Base-by-base conservation (phyloP, 768 basidiomycete genomes). In the Termitomyces sp. region DNA sequence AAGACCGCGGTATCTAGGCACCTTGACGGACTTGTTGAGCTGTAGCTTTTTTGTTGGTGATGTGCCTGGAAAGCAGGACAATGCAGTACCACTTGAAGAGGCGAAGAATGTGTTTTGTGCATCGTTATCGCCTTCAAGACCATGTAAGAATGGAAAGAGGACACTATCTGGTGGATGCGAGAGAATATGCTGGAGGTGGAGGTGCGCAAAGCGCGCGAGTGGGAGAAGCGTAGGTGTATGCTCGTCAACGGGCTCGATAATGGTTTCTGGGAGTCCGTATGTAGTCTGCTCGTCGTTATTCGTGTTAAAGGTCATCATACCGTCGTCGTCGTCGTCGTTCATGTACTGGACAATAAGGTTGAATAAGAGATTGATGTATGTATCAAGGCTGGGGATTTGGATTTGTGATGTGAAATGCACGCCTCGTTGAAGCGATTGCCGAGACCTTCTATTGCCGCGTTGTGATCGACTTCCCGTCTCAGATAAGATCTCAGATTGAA, bases 111-210 rank as follows among this genome's bases (percentile, higher is more conserved):
- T 76, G 63, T 89, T 91, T 72, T 93, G 92, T 0, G 85, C 84
- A 15, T 80, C 70, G 64, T 92, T 91, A 55, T 85, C 79, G 59
- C 90, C 86, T 63, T 94, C 92, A 56, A 94, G 76, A 41, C 92
- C 90, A 63, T 94, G 93, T 15, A 93, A 73, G 72, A 94, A 96
- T 0, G 93, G 93, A 67, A 96, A 96, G 54, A 94, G 81, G 61
- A 87, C 79, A 38, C 78, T 76, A 72, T 96, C 93, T 0, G 88
- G 88, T 1, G 90, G 83, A 68, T 94, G 89, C 1, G 82, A 71
- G 54, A 81, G 76, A 58, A 83, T 73, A 59, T 90, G 82, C n/a
- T 74, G 67, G 62, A 82, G 76, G 53, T 88, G 86, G 48, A 93
- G 69, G 18, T 74, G 65, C 3, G 84, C 75, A 64, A 91, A 91